phyloP scores from a whole-genome alignment of 2,329 filamentous ascomycete genomes.

The Xylaria sp. region DNA sequence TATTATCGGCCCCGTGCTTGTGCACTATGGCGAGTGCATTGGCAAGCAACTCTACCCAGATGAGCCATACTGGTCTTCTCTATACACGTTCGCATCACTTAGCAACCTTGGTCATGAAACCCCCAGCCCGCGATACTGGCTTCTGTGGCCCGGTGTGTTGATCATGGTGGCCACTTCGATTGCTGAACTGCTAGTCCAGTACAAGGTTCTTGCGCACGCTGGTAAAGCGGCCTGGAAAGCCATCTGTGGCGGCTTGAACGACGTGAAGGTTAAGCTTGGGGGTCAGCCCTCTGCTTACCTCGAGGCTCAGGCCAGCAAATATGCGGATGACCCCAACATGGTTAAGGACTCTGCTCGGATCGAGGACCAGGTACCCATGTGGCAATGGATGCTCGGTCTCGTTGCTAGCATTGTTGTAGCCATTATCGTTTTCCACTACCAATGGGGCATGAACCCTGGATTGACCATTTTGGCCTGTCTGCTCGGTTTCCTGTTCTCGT shows the following conservation, averaged over 20 bases:
- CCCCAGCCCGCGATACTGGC: constrained; percentile 55
- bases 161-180: constrained; percentile 56
- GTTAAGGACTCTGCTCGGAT: constrained; percentile 62
- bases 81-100: constrained; percentile 53
- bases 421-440: constrained; percentile 62
- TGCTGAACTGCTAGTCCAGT: constrained; percentile 54
- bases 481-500: constrained; percentile 70
- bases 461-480: constrained; percentile 66
- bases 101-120: constrained; percentile 48
- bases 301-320: constrained; percentile 53
- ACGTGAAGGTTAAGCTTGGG: constrained; percentile 49
- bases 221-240: constrained; percentile 62
- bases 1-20: constrained; percentile 66
- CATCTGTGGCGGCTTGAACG: constrained; percentile 56
- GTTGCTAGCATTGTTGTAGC: constrained; percentile 61
- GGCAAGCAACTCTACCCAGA: constrained; percentile 51
- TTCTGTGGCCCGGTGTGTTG: constrained; percentile 57
- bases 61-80: constrained; percentile 58
- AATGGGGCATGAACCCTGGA: constrained; percentile 67
- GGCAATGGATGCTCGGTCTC: constrained; percentile 64
- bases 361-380: constrained; percentile 61
- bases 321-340: constrained; percentile 51
- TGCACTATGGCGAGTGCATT: constrained; percentile 62
- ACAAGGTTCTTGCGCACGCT: constrained; percentile 53
- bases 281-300: constrained; percentile 59